These are phyloP conservation scores for Cinnamomum chago DNA, from an alignment of 164 flowering plant species.

Conservation along the genomic window DNA sequence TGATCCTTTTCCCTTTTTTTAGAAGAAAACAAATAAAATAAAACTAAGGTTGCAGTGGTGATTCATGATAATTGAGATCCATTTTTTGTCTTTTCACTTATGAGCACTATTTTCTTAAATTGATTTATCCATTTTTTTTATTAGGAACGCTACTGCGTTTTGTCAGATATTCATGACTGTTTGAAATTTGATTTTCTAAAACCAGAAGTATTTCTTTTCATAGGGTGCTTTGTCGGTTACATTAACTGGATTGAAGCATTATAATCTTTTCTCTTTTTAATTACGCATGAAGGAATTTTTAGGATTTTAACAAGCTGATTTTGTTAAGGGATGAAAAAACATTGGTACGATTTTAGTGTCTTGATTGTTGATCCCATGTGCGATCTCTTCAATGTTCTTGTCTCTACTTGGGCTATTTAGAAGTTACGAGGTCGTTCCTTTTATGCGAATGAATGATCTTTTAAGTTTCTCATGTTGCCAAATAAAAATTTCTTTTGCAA, in stretches of 20 bases:
- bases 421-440: not conserved
- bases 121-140: too few relatives aligned
- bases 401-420: not conserved
- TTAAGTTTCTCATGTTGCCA: not conserved
- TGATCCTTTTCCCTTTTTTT: not conserved
- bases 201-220: too few relatives aligned
- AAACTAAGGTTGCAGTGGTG: not conserved
- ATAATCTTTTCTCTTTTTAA: too few relatives aligned
- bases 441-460: not conserved
- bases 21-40: too few relatives aligned
- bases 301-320: not conserved
- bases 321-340: too few relatives aligned
- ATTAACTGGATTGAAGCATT: too few relatives aligned
- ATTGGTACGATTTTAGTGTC: not conserved
- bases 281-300: not conserved
- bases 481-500: not conserved
- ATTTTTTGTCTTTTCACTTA: not conserved
- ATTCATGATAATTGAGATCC: not conserved
- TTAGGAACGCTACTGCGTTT: too few relatives aligned
- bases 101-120: too few relatives aligned
- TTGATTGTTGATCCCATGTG: not conserved
- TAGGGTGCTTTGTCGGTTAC: too few relatives aligned
- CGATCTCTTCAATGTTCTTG: not conserved
- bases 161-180: too few relatives aligned
- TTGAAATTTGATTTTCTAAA: too few relatives aligned